Evolutionary conservation across 345 rosid genomes (phyloP).

Genomic region (Rhizophora apiculata): DNA sequence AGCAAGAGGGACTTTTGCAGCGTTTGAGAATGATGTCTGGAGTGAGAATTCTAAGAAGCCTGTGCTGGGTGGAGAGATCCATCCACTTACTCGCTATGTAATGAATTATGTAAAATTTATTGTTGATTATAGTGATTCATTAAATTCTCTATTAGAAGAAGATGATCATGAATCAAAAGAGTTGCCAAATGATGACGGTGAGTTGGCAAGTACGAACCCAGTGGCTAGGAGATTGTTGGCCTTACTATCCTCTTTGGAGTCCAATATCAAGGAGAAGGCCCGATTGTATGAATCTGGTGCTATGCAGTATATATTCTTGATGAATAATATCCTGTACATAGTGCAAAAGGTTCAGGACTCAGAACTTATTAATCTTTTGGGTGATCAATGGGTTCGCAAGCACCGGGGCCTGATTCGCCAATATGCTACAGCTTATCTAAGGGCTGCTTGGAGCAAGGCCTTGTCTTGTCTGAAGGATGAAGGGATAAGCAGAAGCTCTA

Average conservation of each 20-base stretch:
- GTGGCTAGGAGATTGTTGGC: slow-evolving; percentile 55
- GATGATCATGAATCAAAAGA: slow-evolving; percentile 41
- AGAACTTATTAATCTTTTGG: slow-evolving; percentile 72
- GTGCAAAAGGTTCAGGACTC: slow-evolving; percentile 93
- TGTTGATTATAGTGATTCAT: slow-evolving; percentile 64
- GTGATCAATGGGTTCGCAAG: slow-evolving; percentile 92
- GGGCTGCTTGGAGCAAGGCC: slow-evolving; percentile 85
- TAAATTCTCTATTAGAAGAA: slow-evolving; percentile 57
- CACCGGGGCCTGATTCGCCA: slow-evolving; percentile 77
- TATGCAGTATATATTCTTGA: slow-evolving; percentile 65
- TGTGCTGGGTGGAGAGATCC: slow-evolving; percentile 81
- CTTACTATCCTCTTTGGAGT: slow-evolving; percentile 59
- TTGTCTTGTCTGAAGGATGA: slow-evolving; percentile 80
- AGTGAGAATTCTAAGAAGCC: slow-evolving; percentile 77
- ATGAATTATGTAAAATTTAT: slow-evolving; percentile 88
- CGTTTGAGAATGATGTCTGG: slow-evolving; percentile 81
- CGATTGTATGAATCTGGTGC: slow-evolving; percentile 77
- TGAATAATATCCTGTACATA: slow-evolving; percentile 84
- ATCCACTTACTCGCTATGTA: slow-evolving; percentile 89
- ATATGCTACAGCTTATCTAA: slow-evolving; percentile 82
- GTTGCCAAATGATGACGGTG: slow-evolving; percentile 34
- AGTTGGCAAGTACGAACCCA: slow-evolving; percentile 45
- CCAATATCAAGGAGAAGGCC: slow-evolving; percentile 85
- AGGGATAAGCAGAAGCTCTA: slow-evolving; percentile 65
- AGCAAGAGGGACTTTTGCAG: slow-evolving; percentile 78